These are phyloP conservation scores for Halophytophthora batemanensis DNA, from an alignment of 352 stramenopile genomes.

Conservation along the genomic window DNA sequence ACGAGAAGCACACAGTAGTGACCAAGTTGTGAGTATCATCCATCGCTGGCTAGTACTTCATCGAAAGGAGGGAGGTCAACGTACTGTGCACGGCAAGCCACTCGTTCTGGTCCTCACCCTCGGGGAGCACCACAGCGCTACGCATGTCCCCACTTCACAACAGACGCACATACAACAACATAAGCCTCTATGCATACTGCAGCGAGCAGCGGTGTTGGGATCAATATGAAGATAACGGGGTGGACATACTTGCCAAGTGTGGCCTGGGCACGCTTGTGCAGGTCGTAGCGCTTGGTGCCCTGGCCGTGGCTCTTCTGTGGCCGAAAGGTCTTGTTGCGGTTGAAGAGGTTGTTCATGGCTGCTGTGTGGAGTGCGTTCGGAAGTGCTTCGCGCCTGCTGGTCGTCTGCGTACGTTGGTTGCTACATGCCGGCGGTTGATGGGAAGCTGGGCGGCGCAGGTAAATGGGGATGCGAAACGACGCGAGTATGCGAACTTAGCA, in stretches of 20 bases:
- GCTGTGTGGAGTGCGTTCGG: not conserved
- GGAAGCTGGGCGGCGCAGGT: too few relatives aligned
- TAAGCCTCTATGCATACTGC: constrained; percentile 6
- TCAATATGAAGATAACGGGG: too few relatives aligned
- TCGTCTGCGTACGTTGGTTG: too few relatives aligned
- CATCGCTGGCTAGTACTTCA: not conserved
- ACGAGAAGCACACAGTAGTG: not conserved
- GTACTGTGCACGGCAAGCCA: constrained; percentile 92
- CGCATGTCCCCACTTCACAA: constrained; percentile 58
- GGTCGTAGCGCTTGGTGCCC: constrained; percentile 79
- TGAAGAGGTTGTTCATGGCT: constrained; percentile 68
- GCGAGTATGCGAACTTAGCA: too few relatives aligned
- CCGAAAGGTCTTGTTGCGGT: constrained; percentile 84
- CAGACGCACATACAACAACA: not conserved
- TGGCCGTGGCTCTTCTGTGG: constrained; percentile 82
- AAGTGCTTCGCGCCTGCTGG: not conserved
- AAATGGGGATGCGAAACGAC: too few relatives aligned
- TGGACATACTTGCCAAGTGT: constrained; percentile 81
- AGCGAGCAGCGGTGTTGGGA: constrained; percentile 2
- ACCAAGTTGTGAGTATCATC: not conserved
- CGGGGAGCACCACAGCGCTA: constrained; percentile 53
- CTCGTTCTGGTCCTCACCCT: constrained; percentile 88
- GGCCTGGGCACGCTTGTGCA: constrained; percentile 80
- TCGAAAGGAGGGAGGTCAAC: constrained; percentile 1
- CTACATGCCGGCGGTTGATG: too few relatives aligned